phyloP scores from a whole-genome alignment of 805 yeast genomes.

The Tetrapisispora taiwanensis region DNA sequence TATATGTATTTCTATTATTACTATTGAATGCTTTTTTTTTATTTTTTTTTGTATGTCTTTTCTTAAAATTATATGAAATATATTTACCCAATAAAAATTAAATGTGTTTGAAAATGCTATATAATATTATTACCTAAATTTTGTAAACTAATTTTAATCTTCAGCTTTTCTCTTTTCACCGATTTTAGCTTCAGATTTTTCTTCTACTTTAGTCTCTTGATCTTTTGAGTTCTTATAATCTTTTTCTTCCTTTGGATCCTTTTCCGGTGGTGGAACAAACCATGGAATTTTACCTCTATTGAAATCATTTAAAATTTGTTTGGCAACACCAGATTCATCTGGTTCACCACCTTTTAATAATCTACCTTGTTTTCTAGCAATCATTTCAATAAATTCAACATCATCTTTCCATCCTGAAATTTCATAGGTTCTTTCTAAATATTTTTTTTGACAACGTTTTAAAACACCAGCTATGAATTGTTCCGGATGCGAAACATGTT shows the following conservation, averaged over 20 bases:
- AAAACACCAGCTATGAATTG: slow-evolving; percentile 86
- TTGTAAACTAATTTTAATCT: neutral
- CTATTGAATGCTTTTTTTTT: too few relatives aligned
- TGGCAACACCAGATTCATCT: slow-evolving; percentile 87
- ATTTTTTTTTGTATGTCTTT: too few relatives aligned
- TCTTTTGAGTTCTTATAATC: neutral
- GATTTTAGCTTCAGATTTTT: neutral
- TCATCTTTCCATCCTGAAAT: slow-evolving; percentile 78
- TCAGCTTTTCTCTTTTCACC: slow-evolving; percentile 1
- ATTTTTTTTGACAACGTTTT: slow-evolving; percentile 75
- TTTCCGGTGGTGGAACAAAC: slow-evolving; percentile 89
- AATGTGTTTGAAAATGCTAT: neutral
- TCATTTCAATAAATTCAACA: slow-evolving; percentile 74
- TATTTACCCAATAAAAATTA: neutral
- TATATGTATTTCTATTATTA: too few relatives aligned
- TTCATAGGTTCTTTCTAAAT: slow-evolving; percentile 91
- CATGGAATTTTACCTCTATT: slow-evolving; percentile 97
- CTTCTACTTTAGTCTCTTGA: neutral
- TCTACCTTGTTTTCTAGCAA: slow-evolving; percentile 90
- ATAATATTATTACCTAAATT: neutral
- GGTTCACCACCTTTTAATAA: slow-evolving; percentile 96
- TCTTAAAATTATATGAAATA: neutral
- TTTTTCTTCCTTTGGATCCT: slow-evolving; percentile 40
- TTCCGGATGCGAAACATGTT: slow-evolving; percentile 90
- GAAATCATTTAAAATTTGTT: slow-evolving; percentile 83